Evolutionary conservation across 164 flowering plant genomes (phyloP), one percentile per base, ranked within the genome.

Genomic region (Piper longum): DNA sequence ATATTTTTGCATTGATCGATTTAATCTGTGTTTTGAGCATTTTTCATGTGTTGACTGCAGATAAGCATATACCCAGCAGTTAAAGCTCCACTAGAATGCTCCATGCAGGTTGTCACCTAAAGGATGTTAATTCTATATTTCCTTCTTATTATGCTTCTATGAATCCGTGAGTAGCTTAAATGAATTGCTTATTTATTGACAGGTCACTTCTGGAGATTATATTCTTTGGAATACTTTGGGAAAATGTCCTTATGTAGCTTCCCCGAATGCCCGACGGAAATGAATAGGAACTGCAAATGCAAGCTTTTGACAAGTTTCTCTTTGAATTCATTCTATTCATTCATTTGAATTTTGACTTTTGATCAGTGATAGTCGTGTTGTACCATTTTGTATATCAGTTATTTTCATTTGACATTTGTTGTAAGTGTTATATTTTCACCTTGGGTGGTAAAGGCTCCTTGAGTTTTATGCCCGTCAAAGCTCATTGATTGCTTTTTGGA

Each of bases 141-240:
- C 36, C 7, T 42, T 14, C 4, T 42, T 39, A 9, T 3, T 16
- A 4, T 60, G 11, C 8, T 0, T 6, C 43, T 26, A 26, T 26
- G 36, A 26, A 2, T 26, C 36, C 36, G 36, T 26, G 36, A 26
- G 36, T 26, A 26, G 12, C 43, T 59, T 26, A 12, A 42, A 52
- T 19, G 3, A 4, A 9, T 9, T 17, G 8, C 7, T 43, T 39
- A 5, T 60, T 62, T 4, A 7, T 45, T 63, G 19, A 66, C 79
- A 91, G 98, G 95, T 80, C 56, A 56, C 78, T 18, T 81, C 96
- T 43, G 98, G 99, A 69, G 98, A 89, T 59, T 89, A 95, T 72
- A 89, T 95, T 54, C 74, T 95, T 82, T 95, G 99, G 98, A 95
- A 88, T 69, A 95, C 99, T n/a, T 75, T 95, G 66, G 98, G 98